Evolutionary conservation across 495 filamentous ascomycete species (phyloP).

Genomic region (Annulohypoxylon stygium): DNA sequence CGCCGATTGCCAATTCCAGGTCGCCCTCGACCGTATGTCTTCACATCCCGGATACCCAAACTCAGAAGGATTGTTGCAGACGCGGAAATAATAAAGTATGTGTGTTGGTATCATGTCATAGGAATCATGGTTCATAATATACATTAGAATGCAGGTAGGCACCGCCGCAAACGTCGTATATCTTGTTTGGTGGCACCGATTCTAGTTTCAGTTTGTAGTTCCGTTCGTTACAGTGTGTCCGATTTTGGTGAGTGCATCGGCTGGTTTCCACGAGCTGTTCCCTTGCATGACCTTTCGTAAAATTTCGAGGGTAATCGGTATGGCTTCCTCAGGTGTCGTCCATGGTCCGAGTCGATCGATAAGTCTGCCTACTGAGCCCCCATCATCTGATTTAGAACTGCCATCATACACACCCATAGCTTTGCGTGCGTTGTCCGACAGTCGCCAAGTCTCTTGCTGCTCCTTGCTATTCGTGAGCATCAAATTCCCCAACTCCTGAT

Average conservation of each 20-base stretch:
- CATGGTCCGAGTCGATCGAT: constrained; percentile 52
- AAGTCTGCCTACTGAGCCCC: constrained; percentile 47
- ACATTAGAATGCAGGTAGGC: constrained; percentile 37
- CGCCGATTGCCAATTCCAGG: constrained; percentile 39
- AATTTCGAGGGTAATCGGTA: constrained; percentile 47
- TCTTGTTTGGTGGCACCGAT: constrained; percentile 1
- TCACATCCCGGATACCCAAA: constrained; percentile 27
- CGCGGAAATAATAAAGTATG: constrained; percentile 13
- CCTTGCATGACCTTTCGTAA: constrained; percentile 42
- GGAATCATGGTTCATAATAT: constrained; percentile 50
- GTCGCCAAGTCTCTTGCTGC: constrained; percentile 44
- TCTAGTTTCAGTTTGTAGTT: constrained; percentile 14
- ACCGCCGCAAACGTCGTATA: constrained; percentile 4
- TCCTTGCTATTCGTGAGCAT: constrained; percentile 40
- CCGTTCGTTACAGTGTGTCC: constrained; percentile 39
- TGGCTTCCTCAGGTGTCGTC: constrained; percentile 47
- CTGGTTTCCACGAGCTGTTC: constrained; percentile 46
- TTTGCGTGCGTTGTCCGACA: constrained; percentile 41
- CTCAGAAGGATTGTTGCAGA: constrained; percentile 27
- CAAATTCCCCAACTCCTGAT: constrained; percentile 34
- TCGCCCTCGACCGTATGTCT: constrained; percentile 33
- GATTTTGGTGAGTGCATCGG: constrained; percentile 40
- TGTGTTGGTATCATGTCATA: constrained; percentile 44
- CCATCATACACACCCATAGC: constrained; percentile 45
- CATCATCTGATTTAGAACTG: constrained; percentile 42